These are phyloP conservation scores for Parachaetomium inaequale DNA, from an alignment of 495 filamentous ascomycete species.

Conservation along the genomic window DNA sequence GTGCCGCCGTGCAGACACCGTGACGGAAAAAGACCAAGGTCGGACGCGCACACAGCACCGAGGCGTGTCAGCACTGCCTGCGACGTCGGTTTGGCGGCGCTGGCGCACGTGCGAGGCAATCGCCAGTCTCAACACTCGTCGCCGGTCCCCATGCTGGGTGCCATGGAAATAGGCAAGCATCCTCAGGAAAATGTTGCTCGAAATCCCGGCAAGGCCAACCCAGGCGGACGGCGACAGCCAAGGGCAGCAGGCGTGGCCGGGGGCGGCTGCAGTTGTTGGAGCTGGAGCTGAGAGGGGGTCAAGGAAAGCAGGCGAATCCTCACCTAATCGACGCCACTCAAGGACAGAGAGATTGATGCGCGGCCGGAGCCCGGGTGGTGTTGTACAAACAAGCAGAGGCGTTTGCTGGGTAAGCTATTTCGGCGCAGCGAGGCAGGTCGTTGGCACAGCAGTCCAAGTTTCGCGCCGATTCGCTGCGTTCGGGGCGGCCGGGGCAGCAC, in stretches of 20 bases:
- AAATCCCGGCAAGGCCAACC: background rate
- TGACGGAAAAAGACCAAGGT: background rate
- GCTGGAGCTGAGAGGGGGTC: background rate
- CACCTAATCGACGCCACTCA: constrained; percentile 11
- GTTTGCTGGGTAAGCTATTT: background rate
- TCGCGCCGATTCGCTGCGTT: background rate
- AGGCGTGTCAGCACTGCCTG: background rate
- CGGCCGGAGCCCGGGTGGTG: constrained; percentile 4
- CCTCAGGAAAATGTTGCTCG: background rate
- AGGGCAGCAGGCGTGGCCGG: background rate
- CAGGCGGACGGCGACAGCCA: background rate
- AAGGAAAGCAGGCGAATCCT: background rate
- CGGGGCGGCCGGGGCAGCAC: background rate
- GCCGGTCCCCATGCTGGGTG: background rate
- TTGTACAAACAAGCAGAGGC: constrained; percentile 3
- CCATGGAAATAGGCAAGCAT: background rate
- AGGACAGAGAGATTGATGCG: constrained; percentile 2
- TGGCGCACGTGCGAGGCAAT: constrained; percentile 1
- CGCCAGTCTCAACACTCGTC: background rate
- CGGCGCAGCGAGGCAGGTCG: constrained; percentile 8
- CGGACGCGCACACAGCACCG: background rate
- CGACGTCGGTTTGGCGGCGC: background rate
- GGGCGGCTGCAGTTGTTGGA: background rate
- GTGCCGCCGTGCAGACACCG: background rate
- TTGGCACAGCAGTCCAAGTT: background rate